Evolutionary conservation across 306 rosid genomes (phyloP).

Genomic region (Cucurbita moschata): DNA sequence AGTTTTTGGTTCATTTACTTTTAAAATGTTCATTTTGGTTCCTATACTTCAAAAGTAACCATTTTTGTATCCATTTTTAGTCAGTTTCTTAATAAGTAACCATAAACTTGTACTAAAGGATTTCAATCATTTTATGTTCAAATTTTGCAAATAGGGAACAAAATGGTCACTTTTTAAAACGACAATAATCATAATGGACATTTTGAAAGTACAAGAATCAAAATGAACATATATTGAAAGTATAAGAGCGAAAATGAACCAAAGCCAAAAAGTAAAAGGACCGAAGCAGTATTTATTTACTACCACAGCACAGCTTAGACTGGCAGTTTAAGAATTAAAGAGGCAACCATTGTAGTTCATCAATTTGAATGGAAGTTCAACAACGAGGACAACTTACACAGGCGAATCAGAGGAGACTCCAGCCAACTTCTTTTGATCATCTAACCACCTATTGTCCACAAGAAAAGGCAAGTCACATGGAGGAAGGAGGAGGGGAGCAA

Average conservation of each 20-base stretch:
- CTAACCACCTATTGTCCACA: constrained; percentile 53
- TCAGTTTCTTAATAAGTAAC: neutral
- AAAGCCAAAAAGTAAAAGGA: neutral
- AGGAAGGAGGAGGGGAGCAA: neutral
- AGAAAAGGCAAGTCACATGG: neutral
- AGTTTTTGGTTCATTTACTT: too few species aligned
- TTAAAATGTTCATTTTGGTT: too few species aligned
- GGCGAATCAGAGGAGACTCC: constrained; percentile 74
- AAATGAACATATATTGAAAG: too few species aligned
- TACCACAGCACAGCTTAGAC: neutral
- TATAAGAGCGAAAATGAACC: neutral
- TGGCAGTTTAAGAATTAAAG: neutral
- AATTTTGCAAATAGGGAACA: neutral
- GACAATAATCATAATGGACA: too few species aligned
- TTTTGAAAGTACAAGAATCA: too few species aligned
- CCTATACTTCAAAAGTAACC: neutral
- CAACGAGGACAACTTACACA: constrained; percentile 42
- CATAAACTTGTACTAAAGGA: neutral
- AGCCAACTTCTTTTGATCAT: constrained; percentile 79
- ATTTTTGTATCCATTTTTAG: neutral
- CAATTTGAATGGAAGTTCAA: neutral
- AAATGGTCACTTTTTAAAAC: too few species aligned
- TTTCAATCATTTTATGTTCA: too few species aligned
- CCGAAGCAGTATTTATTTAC: neutral
- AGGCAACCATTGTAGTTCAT: neutral